phyloP scores from a whole-genome alignment of 1,284 basidiomycete genomes.

The Neonothopanus nambi region DNA sequence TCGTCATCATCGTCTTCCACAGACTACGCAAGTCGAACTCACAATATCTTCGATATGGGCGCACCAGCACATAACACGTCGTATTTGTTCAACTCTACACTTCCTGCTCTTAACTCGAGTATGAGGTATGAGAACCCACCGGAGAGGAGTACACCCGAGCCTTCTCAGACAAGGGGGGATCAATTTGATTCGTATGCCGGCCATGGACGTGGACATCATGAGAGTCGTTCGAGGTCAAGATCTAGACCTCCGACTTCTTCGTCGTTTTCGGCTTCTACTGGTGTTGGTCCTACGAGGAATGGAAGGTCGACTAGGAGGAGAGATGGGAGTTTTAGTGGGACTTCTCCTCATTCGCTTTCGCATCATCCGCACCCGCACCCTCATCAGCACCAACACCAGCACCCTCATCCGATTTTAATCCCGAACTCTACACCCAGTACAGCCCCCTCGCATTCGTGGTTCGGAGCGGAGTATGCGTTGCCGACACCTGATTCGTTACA shows the following conservation, averaged over 20 bases:
- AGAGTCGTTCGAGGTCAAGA: constrained; percentile 36
- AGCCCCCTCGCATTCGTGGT: not conserved
- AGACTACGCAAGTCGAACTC: constrained; percentile 31
- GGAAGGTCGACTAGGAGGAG: constrained; percentile 45
- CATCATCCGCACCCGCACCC: constrained; percentile 40
- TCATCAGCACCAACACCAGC: constrained; percentile 27
- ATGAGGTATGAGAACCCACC: constrained; percentile 56
- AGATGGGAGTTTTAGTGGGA: no score
- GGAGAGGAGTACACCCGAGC: constrained; percentile 23
- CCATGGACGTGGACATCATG: no score
- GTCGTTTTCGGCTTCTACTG: constrained; percentile 18
- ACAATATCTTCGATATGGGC: constrained; percentile 75
- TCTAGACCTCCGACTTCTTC: no score
- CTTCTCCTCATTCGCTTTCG: no score
- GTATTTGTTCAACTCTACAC: constrained; percentile 53
- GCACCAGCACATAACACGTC: constrained; percentile 30
- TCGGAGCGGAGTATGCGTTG: constrained; percentile 32
- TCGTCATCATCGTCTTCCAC: constrained; percentile 20
- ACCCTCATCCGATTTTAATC: constrained; percentile 57
- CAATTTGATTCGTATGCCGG: no score
- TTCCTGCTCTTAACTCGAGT: constrained; percentile 58
- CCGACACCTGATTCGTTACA: constrained; percentile 38
- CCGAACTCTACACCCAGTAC: constrained; percentile 28
- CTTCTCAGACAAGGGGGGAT: no score
- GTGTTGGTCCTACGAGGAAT: constrained; percentile 50